phyloP scores from a whole-genome alignment of 345 rosid species.

The Laguncularia racemosa region DNA sequence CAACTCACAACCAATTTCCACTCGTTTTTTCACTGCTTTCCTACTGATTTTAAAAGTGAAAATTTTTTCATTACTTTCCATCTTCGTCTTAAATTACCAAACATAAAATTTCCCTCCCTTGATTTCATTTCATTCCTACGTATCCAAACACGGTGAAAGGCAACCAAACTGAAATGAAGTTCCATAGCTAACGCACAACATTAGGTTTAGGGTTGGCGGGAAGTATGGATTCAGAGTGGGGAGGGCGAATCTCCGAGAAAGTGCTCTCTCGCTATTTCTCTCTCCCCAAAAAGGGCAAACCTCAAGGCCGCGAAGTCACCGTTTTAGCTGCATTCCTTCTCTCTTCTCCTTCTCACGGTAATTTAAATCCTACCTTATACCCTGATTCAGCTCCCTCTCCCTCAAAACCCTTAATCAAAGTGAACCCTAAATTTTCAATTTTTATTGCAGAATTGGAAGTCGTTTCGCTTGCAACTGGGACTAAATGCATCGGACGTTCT shows the following conservation, averaged over 20 bases:
- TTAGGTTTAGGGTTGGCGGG: too few species aligned
- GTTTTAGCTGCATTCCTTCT: constrained; percentile 73
- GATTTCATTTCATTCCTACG: too few species aligned
- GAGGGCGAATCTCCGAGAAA: constrained; percentile 47
- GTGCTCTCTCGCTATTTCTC: constrained; percentile 41
- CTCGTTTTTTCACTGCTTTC: too few species aligned
- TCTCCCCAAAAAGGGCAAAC: constrained; percentile 86
- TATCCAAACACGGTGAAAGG: too few species aligned
- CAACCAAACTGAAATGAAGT: too few species aligned
- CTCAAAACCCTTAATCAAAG: neutral
- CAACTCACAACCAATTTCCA: too few species aligned
- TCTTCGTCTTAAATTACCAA: too few species aligned
- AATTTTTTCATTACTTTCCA: too few species aligned
- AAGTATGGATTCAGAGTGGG: constrained; percentile 22
- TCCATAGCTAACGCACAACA: too few species aligned
- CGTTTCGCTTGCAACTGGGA: constrained; percentile 79
- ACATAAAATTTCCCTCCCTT: too few species aligned
- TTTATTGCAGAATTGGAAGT: constrained; percentile 48
- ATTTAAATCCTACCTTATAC: neutral
- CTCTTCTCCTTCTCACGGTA: constrained; percentile 73
- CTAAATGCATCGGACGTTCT: constrained; percentile 68
- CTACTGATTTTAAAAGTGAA: too few species aligned
- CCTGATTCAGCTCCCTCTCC: neutral
- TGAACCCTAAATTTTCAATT: neutral
- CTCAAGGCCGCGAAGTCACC: constrained; percentile 86